phyloP scores from a whole-genome alignment of 768 basidiomycete genomes.

The Auricularia sp. region DNA sequence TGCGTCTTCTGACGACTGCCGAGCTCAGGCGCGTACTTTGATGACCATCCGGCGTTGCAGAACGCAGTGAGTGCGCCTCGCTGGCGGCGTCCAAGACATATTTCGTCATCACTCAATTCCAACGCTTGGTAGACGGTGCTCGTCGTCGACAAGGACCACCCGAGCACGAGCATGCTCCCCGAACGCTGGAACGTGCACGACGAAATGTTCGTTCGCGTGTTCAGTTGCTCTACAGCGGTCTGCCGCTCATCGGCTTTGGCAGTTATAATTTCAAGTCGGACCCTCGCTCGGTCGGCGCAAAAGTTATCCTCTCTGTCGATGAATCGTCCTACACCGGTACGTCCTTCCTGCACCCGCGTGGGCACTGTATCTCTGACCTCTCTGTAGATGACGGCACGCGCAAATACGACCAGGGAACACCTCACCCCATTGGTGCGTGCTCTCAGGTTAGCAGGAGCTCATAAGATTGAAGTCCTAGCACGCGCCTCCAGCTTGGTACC shows the following conservation, averaged over 20 bases:
- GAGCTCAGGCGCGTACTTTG: constrained; percentile 49
- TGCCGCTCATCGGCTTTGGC: constrained; percentile 2
- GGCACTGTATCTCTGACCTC: background rate
- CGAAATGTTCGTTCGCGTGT: constrained; percentile 45
- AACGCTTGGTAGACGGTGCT: constrained; percentile 39
- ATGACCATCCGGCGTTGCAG: constrained; percentile 59
- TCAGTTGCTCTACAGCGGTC: constrained; percentile 10
- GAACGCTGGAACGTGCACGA: constrained; percentile 41
- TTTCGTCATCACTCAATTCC: constrained; percentile 6
- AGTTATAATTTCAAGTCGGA: constrained; percentile 70
- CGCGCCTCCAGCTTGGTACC: constrained; percentile 63
- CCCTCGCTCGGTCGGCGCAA: constrained; percentile 52
- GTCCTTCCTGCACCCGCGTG: background rate
- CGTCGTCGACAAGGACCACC: constrained; percentile 46
- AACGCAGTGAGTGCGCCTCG: constrained; percentile 38
- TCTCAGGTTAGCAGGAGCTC: constrained; percentile 31
- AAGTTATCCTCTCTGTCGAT: constrained; percentile 53
- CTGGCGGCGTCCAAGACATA: background rate
- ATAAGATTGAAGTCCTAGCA: background rate
- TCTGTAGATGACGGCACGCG: constrained; percentile 35
- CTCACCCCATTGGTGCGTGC: constrained; percentile 47
- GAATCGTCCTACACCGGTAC: constrained; percentile 52
- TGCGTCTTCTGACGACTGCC: constrained; percentile 1
- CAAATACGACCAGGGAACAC: constrained; percentile 53
- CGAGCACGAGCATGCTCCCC: constrained; percentile 49